A percentile compares a stretch with the other conserved stretches of the same genome.
These are phyloP conservation scores for Naumovozyma dairenensis DNA, from an alignment of 805 yeast species.

Conservation along the genomic window DNA sequence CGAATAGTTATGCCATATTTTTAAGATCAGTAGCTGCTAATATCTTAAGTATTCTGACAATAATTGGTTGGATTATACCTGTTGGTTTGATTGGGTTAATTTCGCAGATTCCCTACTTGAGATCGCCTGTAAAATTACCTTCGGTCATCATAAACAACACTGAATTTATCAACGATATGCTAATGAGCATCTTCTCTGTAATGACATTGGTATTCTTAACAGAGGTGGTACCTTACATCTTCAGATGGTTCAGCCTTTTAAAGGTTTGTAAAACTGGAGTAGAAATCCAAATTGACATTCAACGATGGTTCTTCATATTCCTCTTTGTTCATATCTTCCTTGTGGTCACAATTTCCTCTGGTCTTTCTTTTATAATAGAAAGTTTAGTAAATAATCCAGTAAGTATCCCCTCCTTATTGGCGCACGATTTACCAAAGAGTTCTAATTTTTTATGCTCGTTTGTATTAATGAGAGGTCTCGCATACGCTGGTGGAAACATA, in stretches of 20 bases:
- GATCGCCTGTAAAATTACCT: conserved; percentile 47
- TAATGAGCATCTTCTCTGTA: conserved; percentile 61
- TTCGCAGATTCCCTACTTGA: conserved; percentile 61
- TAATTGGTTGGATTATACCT: conserved; percentile 69
- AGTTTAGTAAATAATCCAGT: conserved; percentile 60
- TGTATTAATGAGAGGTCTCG: conserved; percentile 61
- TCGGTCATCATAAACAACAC: conserved; percentile 50
- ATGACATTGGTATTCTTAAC: conserved; percentile 53
- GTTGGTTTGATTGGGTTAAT: conserved; percentile 71
- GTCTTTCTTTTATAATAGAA: conserved; percentile 53
- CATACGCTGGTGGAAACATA: conserved; percentile 64
- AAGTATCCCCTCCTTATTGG: conserved; percentile 60
- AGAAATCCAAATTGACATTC: conserved; percentile 59
- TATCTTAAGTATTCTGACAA: conserved; percentile 38
- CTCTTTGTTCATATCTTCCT: conserved; percentile 74
- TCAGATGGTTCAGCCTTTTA: conserved; percentile 42
- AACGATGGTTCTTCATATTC: conserved; percentile 68
- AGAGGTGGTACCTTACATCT: conserved; percentile 48
- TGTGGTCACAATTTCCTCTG: conserved; percentile 77
- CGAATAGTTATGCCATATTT: conserved; percentile 30
- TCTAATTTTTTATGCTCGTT: conserved; percentile 80
- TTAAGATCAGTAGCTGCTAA: conserved; percentile 38
- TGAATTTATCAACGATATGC: conserved; percentile 37
- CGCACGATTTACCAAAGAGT: conserved; percentile 73
- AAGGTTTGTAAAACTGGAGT: conserved; percentile 56